phyloP scores from a whole-genome alignment of 176 grass and related monocot genomes.

The Musa beccarii region DNA sequence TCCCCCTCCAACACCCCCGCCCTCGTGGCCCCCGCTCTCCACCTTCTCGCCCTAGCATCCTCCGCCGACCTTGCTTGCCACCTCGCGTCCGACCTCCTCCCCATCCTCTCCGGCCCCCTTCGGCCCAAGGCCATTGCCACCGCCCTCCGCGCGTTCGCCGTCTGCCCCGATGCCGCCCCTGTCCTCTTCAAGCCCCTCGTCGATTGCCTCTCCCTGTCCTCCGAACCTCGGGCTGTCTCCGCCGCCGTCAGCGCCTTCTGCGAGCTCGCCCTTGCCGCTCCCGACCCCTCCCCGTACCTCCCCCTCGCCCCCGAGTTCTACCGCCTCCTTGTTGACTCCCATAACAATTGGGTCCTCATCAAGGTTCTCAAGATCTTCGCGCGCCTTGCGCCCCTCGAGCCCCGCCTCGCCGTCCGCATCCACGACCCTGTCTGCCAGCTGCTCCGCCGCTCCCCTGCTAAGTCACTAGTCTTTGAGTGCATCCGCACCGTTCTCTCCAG shows the following conservation, averaged over 20 bases:
- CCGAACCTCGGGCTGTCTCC: constrained; percentile 44
- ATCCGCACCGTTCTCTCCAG: constrained; percentile 55
- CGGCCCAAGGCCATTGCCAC: constrained; percentile 46
- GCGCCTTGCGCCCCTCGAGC: constrained; percentile 55
- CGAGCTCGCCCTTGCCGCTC: constrained; percentile 59
- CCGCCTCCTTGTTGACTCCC: constrained; percentile 49
- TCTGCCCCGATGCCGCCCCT: constrained; percentile 47
- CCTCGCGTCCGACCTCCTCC: constrained; percentile 60
- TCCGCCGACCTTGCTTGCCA: constrained; percentile 56
- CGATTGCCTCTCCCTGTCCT: constrained; percentile 53
- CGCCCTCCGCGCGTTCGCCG: constrained; percentile 45
- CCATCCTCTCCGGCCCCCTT: constrained; percentile 39
- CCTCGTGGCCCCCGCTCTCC: constrained; percentile 34
- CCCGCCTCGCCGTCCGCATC: constrained; percentile 49
- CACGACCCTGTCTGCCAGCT: constrained; percentile 75
- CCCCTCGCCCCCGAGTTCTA: constrained; percentile 78
- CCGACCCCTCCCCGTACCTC: constrained; percentile 62
- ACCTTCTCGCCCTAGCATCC: constrained; percentile 54
- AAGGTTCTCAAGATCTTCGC: constrained; percentile 90
- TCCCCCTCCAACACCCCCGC: constrained; percentile 32
- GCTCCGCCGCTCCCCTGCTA: constrained; percentile 40
- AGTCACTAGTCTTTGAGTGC: constrained; percentile 82
- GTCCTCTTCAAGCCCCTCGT: constrained; percentile 85
- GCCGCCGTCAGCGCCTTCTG: constrained; percentile 67
- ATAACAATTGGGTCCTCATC: constrained; percentile 86